Base-by-base conservation (phyloP, 805 yeast genomes). In the Cyberlindnera maritima region DNA sequence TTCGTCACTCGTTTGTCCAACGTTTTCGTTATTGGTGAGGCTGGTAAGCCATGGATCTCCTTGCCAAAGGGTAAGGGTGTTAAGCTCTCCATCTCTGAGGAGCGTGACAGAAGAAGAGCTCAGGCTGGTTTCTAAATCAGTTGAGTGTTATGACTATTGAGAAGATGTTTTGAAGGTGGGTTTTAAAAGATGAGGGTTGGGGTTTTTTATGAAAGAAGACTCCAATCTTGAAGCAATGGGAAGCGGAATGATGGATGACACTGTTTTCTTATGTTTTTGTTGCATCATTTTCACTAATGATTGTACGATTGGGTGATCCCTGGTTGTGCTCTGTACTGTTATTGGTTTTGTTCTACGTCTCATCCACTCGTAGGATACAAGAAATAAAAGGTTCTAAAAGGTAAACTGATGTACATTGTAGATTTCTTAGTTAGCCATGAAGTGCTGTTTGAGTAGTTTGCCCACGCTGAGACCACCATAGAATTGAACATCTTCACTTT, bases 51-150 rank as follows among this genome's bases (percentile, higher is more conserved):
- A 70, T 81, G 80, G 81, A 80, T 90, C 70, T 88, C 96, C 53
- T 80, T 90, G 75, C 97, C 97, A 80, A 90, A 89, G 92, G 97
- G 97, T 80, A 90, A 90, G 85, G 97, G 97, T 86, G 86, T 90
- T 76, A 90, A 90, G 83, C 83, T 90, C 71, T 72, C 92, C 66
- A 90, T 90, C 72, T 80, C 96, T 70, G 97, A 90, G 80, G 97
- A 90, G 84, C 89, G 97, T 79, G 97, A 90, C 88, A 83, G 91
- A 83, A 91, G 96, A 79, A 87, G 96, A 79, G 90, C 92, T 70
- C 86, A 80, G 72, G 9, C 40, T 37, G 40, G 40, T 26, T 39
- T 52, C 44, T 58, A 58, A 58, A 44, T 32, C 25, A 28, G 20
- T 31, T 20, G 23, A 36, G 36, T 35, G 39, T 37, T 43, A 31